Conservation (phyloP, 306 rosid genomes). For the Lathyrus oleraceus region DNA sequence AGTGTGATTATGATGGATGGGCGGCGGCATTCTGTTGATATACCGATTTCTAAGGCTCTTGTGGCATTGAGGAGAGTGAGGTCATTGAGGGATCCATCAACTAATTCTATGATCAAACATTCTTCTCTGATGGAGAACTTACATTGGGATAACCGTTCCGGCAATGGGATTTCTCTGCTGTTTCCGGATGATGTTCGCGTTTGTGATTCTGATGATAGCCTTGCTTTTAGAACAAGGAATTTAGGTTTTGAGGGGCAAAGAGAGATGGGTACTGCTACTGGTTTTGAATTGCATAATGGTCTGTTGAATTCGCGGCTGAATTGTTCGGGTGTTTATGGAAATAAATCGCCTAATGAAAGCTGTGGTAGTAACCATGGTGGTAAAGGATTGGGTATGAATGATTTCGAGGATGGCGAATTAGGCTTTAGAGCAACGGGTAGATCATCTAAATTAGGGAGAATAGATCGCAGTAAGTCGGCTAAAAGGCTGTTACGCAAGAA, state of each 20-base stretch:
- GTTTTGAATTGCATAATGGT: conserved; percentile 38
- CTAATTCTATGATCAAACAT: conserved; percentile 66
- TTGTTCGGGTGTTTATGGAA: conserved; percentile 25
- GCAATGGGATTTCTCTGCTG: conserved; percentile 55
- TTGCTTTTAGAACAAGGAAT: conserved; percentile 36
- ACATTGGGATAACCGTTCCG: conserved; percentile 74
- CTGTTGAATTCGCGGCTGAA: conserved; percentile 41
- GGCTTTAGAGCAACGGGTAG: conserved; percentile 21
- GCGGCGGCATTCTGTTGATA: conserved; percentile 80
- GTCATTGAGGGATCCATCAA: conserved; percentile 89
- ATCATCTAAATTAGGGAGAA: conserved; percentile 45
- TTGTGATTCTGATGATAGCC: conserved; percentile 42
- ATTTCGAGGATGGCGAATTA: conserved; percentile 50
- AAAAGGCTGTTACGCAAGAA: conserved; percentile 33
- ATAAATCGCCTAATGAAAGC: conserved; percentile 47
- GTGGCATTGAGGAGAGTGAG: conserved; percentile 79
- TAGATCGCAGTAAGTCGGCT: conserved; percentile 30
- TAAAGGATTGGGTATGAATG: conserved; percentile 42
- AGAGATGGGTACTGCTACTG: conserved; percentile 40
- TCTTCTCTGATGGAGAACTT: conserved; percentile 55
- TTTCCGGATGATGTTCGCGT: conserved; percentile 43
- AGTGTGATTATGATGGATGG: conserved; percentile 61
- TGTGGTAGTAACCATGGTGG: conserved; percentile 45
- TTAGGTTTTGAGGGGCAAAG: conserved; percentile 32
- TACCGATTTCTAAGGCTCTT: conserved; percentile 80